phyloP scores from a whole-genome alignment of 23 red algal species.

The Cyanidiococcus yangmingshanensis region DNA sequence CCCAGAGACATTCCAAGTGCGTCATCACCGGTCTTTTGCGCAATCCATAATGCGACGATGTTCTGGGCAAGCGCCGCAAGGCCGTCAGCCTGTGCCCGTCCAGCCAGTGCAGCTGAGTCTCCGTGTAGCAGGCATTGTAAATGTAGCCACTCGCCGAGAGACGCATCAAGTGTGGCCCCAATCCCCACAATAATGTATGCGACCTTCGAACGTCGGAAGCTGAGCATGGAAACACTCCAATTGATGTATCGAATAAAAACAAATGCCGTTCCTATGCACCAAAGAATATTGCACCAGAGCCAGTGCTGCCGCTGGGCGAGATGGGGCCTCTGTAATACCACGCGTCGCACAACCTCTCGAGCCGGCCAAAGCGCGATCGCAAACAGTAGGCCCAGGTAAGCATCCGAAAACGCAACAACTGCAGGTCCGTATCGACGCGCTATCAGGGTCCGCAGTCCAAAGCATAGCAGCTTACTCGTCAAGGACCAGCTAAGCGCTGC shows the following conservation, averaged over 20 bases:
- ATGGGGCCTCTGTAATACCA: conserved; percentile 30
- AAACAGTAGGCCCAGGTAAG: conserved; percentile 43
- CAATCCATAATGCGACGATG: neutral
- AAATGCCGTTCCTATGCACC: neutral
- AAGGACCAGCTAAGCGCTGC: conserved; percentile 37
- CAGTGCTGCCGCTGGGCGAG: neutral
- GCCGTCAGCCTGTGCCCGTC: conserved; percentile 1
- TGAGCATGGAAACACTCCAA: neutral
- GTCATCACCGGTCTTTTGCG: neutral
- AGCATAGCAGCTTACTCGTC: conserved; percentile 35
- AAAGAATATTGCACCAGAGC: neutral
- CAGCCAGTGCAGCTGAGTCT: neutral
- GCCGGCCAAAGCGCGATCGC: conserved; percentile 40
- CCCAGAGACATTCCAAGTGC: neutral
- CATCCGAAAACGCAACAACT: conserved; percentile 50
- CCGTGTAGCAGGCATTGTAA: neutral
- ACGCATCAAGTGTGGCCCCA: neutral
- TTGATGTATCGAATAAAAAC: neutral
- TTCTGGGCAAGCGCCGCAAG: conserved; percentile 1
- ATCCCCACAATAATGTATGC: neutral
- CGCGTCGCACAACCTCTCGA: conserved; percentile 39
- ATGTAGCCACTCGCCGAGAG: neutral
- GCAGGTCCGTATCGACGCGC: conserved; percentile 55
- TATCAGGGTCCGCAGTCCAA: conserved; percentile 43
- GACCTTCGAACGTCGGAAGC: neutral